Percentiles rank a stretch among this genome's conserved stretches.
Conservation (phyloP, 2,329 filamentous ascomycete species). For the Xylariaceae sp. region DNA sequence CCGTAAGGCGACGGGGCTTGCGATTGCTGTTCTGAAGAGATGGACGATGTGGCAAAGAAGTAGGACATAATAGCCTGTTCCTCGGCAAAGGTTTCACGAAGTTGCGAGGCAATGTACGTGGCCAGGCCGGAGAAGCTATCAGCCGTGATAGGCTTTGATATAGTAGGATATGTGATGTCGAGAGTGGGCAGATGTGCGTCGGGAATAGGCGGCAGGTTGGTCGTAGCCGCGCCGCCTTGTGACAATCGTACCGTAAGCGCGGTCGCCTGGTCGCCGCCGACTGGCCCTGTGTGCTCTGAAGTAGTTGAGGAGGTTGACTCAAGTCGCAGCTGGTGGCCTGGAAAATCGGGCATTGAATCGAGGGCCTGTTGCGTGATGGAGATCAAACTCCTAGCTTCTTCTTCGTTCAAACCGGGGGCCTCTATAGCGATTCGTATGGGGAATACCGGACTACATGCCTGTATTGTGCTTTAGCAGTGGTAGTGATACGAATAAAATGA, state of each 20-base stretch:
- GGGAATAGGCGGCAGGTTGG: slow-evolving; percentile 61
- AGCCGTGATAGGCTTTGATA: slow-evolving; percentile 60
- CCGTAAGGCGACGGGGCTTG: slow-evolving; percentile 41
- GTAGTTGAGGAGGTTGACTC: slow-evolving; percentile 54
- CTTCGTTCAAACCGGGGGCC: slow-evolving; percentile 58
- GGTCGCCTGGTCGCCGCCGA: slow-evolving; percentile 41
- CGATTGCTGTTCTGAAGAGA: slow-evolving; percentile 45
- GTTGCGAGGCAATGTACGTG: slow-evolving; percentile 70
- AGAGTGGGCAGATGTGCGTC: slow-evolving; percentile 67
- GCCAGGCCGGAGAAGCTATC: slow-evolving; percentile 71
- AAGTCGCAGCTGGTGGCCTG: slow-evolving; percentile 75
- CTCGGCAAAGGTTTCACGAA: slow-evolving; percentile 76
- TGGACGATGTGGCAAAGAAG: slow-evolving; percentile 59
- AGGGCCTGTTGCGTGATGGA: slow-evolving; percentile 80
- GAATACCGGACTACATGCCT: slow-evolving; percentile 86
- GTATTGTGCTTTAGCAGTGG: slow-evolving; percentile 5
- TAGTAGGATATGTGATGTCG: slow-evolving; percentile 71
- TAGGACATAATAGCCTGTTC: slow-evolving; percentile 83
- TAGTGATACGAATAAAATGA: not conserved
- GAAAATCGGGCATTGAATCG: slow-evolving; percentile 82
- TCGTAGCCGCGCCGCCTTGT: slow-evolving; percentile 55
- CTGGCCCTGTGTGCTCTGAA: slow-evolving; percentile 27
- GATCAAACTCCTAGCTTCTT: slow-evolving; percentile 69
- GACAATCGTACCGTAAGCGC: slow-evolving; percentile 69
- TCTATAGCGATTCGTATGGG: slow-evolving; percentile 78